Evolutionary conservation across 2,329 filamentous ascomycete species (phyloP), one percentile per base, ranked within the genome.

Genomic region (Arachnopeziza araneosa): DNA sequence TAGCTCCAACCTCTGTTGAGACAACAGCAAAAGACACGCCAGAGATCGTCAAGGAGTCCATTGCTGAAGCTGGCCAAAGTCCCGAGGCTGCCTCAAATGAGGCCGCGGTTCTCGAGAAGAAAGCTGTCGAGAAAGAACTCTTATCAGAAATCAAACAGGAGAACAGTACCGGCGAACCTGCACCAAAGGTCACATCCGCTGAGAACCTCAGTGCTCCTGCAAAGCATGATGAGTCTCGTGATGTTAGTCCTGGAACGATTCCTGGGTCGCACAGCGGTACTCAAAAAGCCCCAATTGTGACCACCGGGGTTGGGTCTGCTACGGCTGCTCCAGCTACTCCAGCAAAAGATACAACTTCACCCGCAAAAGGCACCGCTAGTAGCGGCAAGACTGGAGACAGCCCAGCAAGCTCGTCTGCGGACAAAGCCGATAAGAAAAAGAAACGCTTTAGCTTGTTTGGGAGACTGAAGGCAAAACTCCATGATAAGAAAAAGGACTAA

Each of bases 31-130:
- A 80, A 50, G 75, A 80, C 62, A 81, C 84, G 6, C 83, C 84
- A 57, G 70, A 72, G 24, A 77, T 82, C 65, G 84, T 86, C 21
- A 82, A 82, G 73, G 77, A 83, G 66, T 84, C 83, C 8, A 81
- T 85, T 54, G 71, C 75, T 49, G 78, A 82, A 68, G 81, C 88
- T 23, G 82, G 84, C 58, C 73, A 80, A 68, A 79, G 78, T 62
- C 87, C 90, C 9, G 91, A 95, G 75, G 90, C 90, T 36, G 83
- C 88, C 44, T 82, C 83, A 58, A 88, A 86, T 73, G 78, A 84
- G 1, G 80, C 80, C 58, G 88, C 86, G 21, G 89, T 95, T 7
- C 76, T 82, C 63, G 89, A 93, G 68, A 95, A 95, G 83, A 84
- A 83, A 72, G 80, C 79, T 10, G 80, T 92, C 5, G 91, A 96